Base-by-base conservation (phyloP, 2,329 filamentous ascomycete species). In the Rhinocladiella mackenziei region DNA sequence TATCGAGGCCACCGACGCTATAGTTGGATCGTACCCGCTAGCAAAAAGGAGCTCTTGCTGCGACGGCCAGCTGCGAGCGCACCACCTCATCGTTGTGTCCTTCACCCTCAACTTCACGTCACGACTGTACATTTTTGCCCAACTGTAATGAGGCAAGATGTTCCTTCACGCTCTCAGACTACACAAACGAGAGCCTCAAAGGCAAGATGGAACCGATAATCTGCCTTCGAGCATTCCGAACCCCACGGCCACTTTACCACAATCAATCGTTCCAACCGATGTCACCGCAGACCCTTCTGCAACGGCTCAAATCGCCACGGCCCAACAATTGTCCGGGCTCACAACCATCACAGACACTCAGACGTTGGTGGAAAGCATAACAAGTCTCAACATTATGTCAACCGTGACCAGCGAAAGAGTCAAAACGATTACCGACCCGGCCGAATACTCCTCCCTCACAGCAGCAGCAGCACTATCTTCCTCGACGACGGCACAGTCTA, bases 401-500 rank as follows among this genome's bases (percentile, higher is more conserved):
- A 48, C 51, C 2, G 44, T 53, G n/a, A 45, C 43, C 29, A 46
- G 48, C 5, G 50, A 50, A 32, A 37, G 25, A 22, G 49, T 43
- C 10, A 48, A 44, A 31, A 48, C 39, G 13, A 48, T 56, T 14
- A 56, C 51, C 15, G 36, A 57, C 29, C 25, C 48, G 3, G 38
- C 46, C 35, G 39, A 47, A 45, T 54, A 54, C 46, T 45, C 55
- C 31, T 56, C 51, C 9, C 30, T 57, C 35, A 48, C 44, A 3
- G 47, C 51, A 18, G 49, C 50, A 2, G 52, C 44, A 9, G 36
- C 52, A 22, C 19, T 22, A 5, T 38, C 46, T n/a, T 22, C 45
- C 58, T 66, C 15, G 60, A 61, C 29, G 62, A 65, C 15, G 63
- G 67, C 9, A 66, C 69, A 20, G 59, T 65, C 48, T 64, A 70